phyloP scores from a whole-genome alignment of 257 asterid genomes.

The Cynanchum wilfordii region DNA sequence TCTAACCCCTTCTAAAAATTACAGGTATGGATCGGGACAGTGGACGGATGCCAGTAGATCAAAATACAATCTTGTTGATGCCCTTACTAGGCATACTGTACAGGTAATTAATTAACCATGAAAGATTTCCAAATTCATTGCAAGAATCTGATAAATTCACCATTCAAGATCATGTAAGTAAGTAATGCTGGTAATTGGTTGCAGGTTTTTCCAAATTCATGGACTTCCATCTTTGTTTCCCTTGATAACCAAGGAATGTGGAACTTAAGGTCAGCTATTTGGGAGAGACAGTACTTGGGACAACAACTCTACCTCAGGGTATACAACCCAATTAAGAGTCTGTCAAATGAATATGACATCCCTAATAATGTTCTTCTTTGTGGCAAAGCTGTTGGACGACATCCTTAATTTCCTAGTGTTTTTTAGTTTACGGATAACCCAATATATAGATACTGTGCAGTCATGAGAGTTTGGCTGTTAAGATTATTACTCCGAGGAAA shows the following conservation, averaged over 20 bases:
- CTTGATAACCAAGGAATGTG: constrained; percentile 99
- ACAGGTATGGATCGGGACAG: constrained; percentile 72
- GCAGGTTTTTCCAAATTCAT: constrained; percentile 86
- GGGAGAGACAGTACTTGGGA: constrained; percentile 92
- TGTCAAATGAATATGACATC: constrained; percentile 64
- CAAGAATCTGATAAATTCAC: not conserved
- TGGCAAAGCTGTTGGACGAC: constrained; percentile 72
- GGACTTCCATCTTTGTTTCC: constrained; percentile 78
- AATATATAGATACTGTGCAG: constrained; percentile 18
- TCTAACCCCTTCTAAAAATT: constrained; percentile 13
- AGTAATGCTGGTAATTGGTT: not conserved
- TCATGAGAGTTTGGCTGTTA: constrained; percentile 66
- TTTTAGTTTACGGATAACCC: not conserved
- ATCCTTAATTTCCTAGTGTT: constrained; percentile 17
- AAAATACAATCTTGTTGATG: constrained; percentile 81
- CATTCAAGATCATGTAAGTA: not conserved
- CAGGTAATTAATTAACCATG: constrained; percentile 43
- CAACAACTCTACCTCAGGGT: constrained; percentile 84
- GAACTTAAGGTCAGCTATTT: constrained; percentile 87
- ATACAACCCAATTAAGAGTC: constrained; percentile 44
- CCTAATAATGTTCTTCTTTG: constrained; percentile 78
- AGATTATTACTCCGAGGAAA: constrained; percentile 12
- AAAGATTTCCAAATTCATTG: not conserved
- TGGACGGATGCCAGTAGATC: constrained; percentile 64
- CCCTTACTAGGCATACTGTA: constrained; percentile 79